phyloP scores from a whole-genome alignment of 1,284 basidiomycete species.

The Marasmius sp. region DNA sequence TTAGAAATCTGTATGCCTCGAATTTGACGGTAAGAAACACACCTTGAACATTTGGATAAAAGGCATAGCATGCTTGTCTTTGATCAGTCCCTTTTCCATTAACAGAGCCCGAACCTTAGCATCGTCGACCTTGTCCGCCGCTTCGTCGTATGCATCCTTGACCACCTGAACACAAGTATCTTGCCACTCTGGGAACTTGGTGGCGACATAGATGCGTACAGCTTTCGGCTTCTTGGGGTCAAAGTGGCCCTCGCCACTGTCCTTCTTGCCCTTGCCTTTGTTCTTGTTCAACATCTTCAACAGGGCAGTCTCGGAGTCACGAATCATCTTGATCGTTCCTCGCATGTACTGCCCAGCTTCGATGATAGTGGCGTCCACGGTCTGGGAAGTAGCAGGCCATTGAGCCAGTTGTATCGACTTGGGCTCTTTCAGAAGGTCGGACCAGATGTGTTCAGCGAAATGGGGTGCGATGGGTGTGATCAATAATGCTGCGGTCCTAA shows the following conservation, averaged over 20 bases:
- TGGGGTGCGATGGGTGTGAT: slow-evolving; percentile 92
- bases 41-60: slow-evolving; percentile 94
- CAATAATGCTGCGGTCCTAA: slow-evolving; percentile 78
- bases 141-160: slow-evolving; percentile 65
- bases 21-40: slow-evolving; percentile 15
- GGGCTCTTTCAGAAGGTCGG: slow-evolving; percentile 69
- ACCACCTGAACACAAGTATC: slow-evolving; percentile 79
- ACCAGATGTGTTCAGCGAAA: slow-evolving; percentile 93
- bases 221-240: slow-evolving; percentile 86
- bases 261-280: slow-evolving; percentile 50
- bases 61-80: slow-evolving; percentile 96
- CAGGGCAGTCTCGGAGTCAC: slow-evolving; percentile 83
- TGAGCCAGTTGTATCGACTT: slow-evolving; percentile 80
- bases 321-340: slow-evolving; percentile 82
- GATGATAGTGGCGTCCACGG: slow-evolving; percentile 63
- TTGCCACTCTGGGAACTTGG: slow-evolving; percentile 93
- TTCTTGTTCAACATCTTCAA: slow-evolving; percentile 75
- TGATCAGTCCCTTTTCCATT: slow-evolving; percentile 79
- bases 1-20: neutral
- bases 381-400: slow-evolving; percentile 68
- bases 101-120: slow-evolving; percentile 74
- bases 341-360: slow-evolving; percentile 86
- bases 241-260: slow-evolving; percentile 45
- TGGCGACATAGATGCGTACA: slow-evolving; percentile 89
- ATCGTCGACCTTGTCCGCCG: slow-evolving; percentile 78